A percentile compares a stretch with the other conserved stretches of the same genome.
Conservation (phyloP, 148 eudicot genomes). For the Heliosperma pusillum region DNA sequence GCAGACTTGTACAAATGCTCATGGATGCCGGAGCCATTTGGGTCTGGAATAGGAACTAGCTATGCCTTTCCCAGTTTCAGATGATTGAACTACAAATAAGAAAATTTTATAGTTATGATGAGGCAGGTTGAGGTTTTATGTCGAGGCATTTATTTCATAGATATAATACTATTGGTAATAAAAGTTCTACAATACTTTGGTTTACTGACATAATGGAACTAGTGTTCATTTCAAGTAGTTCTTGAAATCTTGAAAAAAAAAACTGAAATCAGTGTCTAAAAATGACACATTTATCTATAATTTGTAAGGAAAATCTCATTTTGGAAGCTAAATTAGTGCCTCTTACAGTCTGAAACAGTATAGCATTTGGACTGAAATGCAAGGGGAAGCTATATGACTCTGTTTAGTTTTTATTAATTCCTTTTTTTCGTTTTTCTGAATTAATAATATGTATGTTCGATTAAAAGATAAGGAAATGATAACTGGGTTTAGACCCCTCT, state of each 20-base stretch:
- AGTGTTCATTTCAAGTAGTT: slow-evolving; percentile 4
- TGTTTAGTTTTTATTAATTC: background rate
- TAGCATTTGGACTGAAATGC: background rate
- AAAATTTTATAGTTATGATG: background rate
- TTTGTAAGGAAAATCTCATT: background rate
- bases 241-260: background rate
- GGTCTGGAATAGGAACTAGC: slow-evolving; percentile 31
- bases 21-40: slow-evolving; percentile 34
- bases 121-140: background rate
- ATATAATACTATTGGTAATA: background rate
- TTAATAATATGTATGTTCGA: background rate
- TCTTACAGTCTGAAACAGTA: background rate
- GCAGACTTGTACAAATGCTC: slow-evolving; percentile 32
- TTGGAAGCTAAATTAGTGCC: background rate
- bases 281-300: background rate
- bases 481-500: no score
- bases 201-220: slow-evolving; percentile 14
- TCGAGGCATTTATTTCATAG: slow-evolving; percentile 1
- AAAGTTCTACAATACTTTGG: slow-evolving; percentile 8
- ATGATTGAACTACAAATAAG: background rate
- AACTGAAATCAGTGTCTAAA: background rate
- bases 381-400: background rate
- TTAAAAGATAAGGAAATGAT: no score
- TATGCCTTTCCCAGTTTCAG: background rate
- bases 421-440: background rate